Base-by-base conservation (phyloP, 768 basidiomycete genomes). In the Suillus discolor region DNA sequence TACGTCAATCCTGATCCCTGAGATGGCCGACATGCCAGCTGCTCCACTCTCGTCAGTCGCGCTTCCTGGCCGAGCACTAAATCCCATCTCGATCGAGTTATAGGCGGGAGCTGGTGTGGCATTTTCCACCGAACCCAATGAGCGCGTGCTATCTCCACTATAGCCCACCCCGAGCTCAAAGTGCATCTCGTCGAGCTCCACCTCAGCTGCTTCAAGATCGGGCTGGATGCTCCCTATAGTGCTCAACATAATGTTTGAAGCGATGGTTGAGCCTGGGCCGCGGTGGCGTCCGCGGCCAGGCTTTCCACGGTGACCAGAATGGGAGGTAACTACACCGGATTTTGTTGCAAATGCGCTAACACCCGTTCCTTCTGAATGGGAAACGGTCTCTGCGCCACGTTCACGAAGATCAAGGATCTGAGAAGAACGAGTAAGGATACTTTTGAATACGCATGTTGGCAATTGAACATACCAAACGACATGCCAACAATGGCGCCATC, bases 391-490 rank as follows among this genome's bases (percentile, higher is more conserved):
- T 0, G 91, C 90, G 49, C 92, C 90, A 65, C 91, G 88, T 73
- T 93, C 89, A 34, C 90, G 90, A 67, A 93, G 85, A 73, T 93
- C 92, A 64, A 93, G 85, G 73, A 93, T 93, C 89, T 91, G 65
- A 38, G n/a, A 20, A 15, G 38, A n/a, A 57, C 23, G 28, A 15
- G 6, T 59, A 72, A 59, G 66, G 63, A 60, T 53, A 31, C 6
- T 25, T 59, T 25, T 60, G 12, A 60, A 28, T 7, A 20, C 11
- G 4, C 4, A 18, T 15, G 44, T 66, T 31, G 62, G 39, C 31
- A 42, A 42, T 13, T 39, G 34, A 25, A 66, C 84, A 67, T 69
- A 90, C 89, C 45, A 94, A 82, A 65, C 92, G 88, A 74, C 91
- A 93, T 6, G 92, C 92, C 54, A 94, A 84, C 42, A 94, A 78